Evolutionary conservation across 441 rosid species (phyloP).

Genomic region (Gossypium trilobum): DNA sequence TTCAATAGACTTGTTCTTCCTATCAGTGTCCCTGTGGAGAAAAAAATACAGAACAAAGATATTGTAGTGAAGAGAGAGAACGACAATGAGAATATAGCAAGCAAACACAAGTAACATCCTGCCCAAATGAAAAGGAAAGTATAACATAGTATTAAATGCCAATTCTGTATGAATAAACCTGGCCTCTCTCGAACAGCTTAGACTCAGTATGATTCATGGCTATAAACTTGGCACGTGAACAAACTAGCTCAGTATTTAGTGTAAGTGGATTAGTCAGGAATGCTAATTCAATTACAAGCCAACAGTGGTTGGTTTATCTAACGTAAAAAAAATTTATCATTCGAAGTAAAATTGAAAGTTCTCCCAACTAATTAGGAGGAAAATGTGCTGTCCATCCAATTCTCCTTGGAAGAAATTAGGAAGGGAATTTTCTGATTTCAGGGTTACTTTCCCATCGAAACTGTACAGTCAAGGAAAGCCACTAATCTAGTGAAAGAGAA

Average conservation of each 20-base stretch:
- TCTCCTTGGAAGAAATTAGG: background rate
- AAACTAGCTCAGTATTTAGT: background rate
- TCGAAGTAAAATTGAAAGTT: background rate
- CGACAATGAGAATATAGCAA: background rate
- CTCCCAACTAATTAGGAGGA: background rate
- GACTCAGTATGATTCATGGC: background rate
- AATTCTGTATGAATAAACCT: background rate
- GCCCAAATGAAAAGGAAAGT: background rate
- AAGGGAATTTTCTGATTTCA: background rate
- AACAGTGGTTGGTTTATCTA: background rate
- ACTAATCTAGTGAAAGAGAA: background rate
- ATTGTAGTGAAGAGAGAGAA: background rate
- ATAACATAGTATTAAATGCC: background rate
- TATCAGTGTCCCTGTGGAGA: conserved; percentile 32
- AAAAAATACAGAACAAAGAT: conserved; percentile 9
- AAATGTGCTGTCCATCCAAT: background rate
- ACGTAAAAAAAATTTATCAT: background rate
- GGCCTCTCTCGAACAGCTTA: background rate
- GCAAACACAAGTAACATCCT: background rate
- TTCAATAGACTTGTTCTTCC: conserved; percentile 32
- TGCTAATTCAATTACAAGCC: background rate
- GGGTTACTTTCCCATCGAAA: background rate
- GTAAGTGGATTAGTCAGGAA: background rate
- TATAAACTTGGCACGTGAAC: background rate
- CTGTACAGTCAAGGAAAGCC: background rate